phyloP scores from a whole-genome alignment of 345 rosid species.

The Iberis pinnata region DNA sequence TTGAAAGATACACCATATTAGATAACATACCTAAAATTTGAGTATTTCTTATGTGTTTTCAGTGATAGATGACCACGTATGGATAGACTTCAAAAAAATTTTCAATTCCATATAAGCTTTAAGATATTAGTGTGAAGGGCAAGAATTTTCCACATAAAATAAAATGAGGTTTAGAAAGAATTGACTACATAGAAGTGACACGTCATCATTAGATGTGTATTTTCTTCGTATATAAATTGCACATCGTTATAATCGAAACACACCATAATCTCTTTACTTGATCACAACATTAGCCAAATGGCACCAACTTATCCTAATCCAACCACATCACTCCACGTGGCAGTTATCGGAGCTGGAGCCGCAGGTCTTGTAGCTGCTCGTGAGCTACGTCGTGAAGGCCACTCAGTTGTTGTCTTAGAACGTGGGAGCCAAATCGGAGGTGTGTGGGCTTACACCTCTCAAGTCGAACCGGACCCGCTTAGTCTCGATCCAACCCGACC shows the following conservation, averaged over 20 bases:
- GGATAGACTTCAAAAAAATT: too few relatives aligned
- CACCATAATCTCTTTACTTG: conserved; percentile 6
- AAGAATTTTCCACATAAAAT: too few relatives aligned
- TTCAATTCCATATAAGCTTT: too few relatives aligned
- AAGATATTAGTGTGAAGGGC: too few relatives aligned
- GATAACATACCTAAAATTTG: too few relatives aligned
- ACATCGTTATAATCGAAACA: conserved; percentile 24
- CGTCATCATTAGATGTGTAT: conserved; percentile 11
- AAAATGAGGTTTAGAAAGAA: too few relatives aligned
- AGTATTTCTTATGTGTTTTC: too few relatives aligned
- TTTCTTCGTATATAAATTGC: conserved; percentile 10
- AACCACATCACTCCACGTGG: conserved; percentile 42
- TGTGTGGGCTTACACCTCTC: conserved; percentile 69
- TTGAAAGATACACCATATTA: too few relatives aligned
- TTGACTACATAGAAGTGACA: conserved; percentile 17
- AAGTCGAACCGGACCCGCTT: conserved; percentile 62
- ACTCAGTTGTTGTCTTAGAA: conserved; percentile 66
- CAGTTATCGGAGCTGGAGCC: conserved; percentile 85
- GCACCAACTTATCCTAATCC: conserved; percentile 6
- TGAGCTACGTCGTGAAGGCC: conserved; percentile 82
- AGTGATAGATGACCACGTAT: too few relatives aligned
- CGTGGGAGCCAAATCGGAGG: conserved; percentile 61
- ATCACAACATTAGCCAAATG: conserved; percentile 13
- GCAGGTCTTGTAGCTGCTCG: conserved; percentile 77
- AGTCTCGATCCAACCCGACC: conserved; percentile 57